Conservation (phyloP, 2,329 filamentous ascomycete species). For the Penicillium olsonii region DNA sequence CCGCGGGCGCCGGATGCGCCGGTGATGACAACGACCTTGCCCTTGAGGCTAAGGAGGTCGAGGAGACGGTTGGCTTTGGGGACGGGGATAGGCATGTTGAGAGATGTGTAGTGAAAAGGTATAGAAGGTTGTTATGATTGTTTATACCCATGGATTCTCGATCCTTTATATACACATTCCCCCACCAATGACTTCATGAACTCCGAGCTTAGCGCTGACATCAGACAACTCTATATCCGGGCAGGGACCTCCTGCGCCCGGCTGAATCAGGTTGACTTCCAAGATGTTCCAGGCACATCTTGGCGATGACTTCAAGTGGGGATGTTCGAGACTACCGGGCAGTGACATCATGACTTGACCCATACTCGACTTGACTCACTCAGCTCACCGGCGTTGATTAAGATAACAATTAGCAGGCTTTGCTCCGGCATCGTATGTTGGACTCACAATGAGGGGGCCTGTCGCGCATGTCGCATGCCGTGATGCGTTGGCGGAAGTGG, state of each 20-base stretch:
- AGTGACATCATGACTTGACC: conserved; percentile 22
- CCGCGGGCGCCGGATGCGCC: conserved; percentile 62
- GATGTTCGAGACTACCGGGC: conserved; percentile 10
- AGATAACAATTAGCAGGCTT: no score
- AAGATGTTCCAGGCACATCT: not conserved
- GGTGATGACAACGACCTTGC: conserved; percentile 51
- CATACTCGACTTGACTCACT: not conserved
- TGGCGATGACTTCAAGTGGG: conserved; percentile 1
- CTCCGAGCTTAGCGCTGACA: not conserved
- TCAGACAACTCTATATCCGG: conserved; percentile 1
- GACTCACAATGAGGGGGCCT: no score
- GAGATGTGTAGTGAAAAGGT: not conserved
- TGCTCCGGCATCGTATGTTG: no score
- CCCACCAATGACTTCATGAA: conserved; percentile 19
- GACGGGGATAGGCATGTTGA: conserved; percentile 42
- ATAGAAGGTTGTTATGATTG: not conserved
- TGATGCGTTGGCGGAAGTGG: no score
- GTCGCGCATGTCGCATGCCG: no score
- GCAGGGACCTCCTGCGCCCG: conserved; percentile 1
- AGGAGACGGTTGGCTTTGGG: conserved; percentile 37
- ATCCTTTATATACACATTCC: conserved; percentile 2
- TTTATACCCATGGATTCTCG: not conserved
- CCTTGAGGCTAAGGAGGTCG: conserved; percentile 51
- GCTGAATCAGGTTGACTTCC: conserved; percentile 2
- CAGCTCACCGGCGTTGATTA: conserved; percentile 1